Evolutionary conservation across 1,284 basidiomycete species (phyloP), one percentile per base, ranked within the genome.

Genomic region (Sporisorium scitamineum): DNA sequence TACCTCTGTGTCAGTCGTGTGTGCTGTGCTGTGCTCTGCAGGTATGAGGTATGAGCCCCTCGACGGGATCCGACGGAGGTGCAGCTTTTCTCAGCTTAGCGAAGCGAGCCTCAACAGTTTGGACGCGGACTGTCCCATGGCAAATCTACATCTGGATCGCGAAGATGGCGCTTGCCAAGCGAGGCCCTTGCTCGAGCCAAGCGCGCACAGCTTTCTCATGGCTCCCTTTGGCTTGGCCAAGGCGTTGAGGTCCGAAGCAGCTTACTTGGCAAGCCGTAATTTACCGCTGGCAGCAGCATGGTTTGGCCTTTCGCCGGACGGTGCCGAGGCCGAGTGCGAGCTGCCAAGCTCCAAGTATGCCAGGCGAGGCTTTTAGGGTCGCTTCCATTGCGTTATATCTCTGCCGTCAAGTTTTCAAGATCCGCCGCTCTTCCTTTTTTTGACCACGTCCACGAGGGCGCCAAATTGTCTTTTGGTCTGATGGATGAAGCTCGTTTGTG

Each of bases 371-470:
- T n/a, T 14, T 39, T 41, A 16, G 26, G 27, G 41, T 56, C 32
- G 47, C 56, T 51, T 50, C 56, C 56, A 58, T 58, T 37, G 56
- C 47, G 47, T 39, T 42, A 58, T 50, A 27, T 58, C 51, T 58
- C 51, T 58, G 27, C 47, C 42, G 22, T 16, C 29, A 11, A 34
- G 51, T 24, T 41, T 50, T 51, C 34, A 50, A 58, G 56, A 51
- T 54, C 52, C 52, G 52, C 37, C 18, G 11, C 18, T 8, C 26
- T 20, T 24, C 11, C 11, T n/a, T n/a, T 54, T 42, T 42, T 42
- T n/a, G 39, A 26, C n/a, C n/a, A n/a, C 34, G 9, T 41, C 37
- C 32, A 54, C 52, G 52, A 54, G 52, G 34, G 52, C 31, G 51
- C 51, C 51, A 24, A 20, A 20, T 6, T 37, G n/a, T 37, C 22